Evolutionary conservation across 257 asterid genomes (phyloP).

Genomic region (Ajuga chamaepitys): DNA sequence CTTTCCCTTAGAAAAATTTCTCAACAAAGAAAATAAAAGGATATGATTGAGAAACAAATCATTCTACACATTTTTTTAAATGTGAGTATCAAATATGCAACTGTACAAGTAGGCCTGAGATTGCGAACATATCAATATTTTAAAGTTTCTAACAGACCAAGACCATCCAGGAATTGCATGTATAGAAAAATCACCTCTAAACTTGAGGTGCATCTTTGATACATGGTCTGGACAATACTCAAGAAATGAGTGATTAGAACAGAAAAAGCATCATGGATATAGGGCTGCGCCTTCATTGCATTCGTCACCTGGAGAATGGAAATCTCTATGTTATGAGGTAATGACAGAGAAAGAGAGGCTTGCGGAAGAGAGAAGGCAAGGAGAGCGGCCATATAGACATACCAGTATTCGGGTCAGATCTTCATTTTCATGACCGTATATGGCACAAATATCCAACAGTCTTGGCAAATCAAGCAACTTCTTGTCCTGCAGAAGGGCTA

Average conservation of each 20-base stretch:
- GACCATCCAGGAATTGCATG: background rate
- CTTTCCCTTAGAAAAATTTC: background rate
- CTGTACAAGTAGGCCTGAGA: background rate
- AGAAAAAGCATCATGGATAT: constrained; percentile 58
- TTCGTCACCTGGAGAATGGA: constrained; percentile 50
- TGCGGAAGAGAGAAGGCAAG: background rate
- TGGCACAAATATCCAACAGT: constrained; percentile 78
- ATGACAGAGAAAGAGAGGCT: constrained; percentile 17
- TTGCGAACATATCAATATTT: background rate
- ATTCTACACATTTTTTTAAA: background rate
- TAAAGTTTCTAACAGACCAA: background rate
- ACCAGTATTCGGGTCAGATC: constrained; percentile 76
- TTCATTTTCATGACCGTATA: constrained; percentile 86
- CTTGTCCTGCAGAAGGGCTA: constrained; percentile 95
- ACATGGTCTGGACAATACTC: constrained; percentile 63
- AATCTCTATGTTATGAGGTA: background rate
- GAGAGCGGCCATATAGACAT: constrained; percentile 17
- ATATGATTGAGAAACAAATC: background rate
- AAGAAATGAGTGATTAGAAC: constrained; percentile 54
- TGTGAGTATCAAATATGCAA: background rate
- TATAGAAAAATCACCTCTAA: constrained; percentile 55
- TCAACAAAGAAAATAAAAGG: background rate
- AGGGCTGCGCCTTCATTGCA: constrained; percentile 72
- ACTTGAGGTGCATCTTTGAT: constrained; percentile 70
- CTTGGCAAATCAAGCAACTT: constrained; percentile 84